Conservation (phyloP, 2,329 filamentous ascomycete species). For the Epichloe sp. region DNA sequence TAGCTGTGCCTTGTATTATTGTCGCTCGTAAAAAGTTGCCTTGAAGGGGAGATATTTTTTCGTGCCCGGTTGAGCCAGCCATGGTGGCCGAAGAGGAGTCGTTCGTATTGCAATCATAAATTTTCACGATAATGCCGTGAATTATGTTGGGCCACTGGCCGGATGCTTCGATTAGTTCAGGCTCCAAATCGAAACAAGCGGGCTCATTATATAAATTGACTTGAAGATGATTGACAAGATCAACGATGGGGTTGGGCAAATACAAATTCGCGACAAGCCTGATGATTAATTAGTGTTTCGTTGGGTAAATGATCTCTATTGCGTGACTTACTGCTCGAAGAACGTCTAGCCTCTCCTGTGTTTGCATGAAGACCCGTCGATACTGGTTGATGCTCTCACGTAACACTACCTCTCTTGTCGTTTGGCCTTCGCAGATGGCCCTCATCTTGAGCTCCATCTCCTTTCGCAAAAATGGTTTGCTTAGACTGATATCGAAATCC, state of each 20-base stretch:
- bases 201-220: not conserved
- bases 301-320: not conserved
- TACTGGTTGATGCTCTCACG: conserved; percentile 79
- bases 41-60: not conserved
- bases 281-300: not conserved
- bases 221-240: not conserved
- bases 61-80: not conserved
- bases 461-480: conserved; percentile 91
- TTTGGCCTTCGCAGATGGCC: conserved; percentile 81
- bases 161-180: not conserved
- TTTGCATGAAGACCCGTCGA: conserved; percentile 71
- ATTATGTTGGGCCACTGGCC: not conserved
- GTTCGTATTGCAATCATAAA: not conserved
- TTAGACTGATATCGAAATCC: conserved; percentile 81
- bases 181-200: too few relatives aligned
- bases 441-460: conserved; percentile 98
- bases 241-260: conserved; percentile 10
- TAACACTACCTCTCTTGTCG: conserved; percentile 61
- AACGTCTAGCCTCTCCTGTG: conserved; percentile 59
- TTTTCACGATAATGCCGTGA: not conserved
- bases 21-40: too few relatives aligned
- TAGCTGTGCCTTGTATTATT: not conserved
- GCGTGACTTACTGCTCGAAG: conserved; percentile 42
- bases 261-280: conserved; percentile 28
- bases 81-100: not conserved